Percentiles rank a stretch among this genome's conserved stretches.
Conservation (phyloP, 352 stramenopile genomes). For the Stramenopiles sp. region DNA sequence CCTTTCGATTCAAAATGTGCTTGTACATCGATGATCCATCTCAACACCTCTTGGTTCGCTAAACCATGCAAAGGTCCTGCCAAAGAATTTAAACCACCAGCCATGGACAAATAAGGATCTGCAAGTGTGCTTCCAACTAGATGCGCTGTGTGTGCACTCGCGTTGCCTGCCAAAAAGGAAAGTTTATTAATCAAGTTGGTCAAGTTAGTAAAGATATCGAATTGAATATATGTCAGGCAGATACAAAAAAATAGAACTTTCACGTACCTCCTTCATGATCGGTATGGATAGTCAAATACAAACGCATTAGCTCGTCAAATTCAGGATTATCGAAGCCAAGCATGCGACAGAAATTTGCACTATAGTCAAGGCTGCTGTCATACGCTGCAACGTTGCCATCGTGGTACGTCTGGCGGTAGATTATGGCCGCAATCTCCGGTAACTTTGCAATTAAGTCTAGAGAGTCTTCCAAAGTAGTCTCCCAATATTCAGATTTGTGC, state of each 20-base stretch:
- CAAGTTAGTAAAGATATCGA: too few relatives aligned
- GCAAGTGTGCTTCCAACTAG: conserved; percentile 87
- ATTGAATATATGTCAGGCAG: too few relatives aligned
- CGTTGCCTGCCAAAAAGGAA: conserved; percentile 94
- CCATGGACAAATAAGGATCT: conserved; percentile 91
- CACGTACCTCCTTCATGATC: neutral
- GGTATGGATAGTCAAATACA: conserved; percentile 97
- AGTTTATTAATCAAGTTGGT: too few relatives aligned
- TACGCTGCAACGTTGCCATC: conserved; percentile 67
- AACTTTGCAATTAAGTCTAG: conserved; percentile 89
- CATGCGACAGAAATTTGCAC: conserved; percentile 95
- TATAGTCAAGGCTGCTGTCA: conserved; percentile 89
- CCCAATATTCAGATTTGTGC: conserved; percentile 93
- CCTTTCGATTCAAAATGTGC: conserved; percentile 83
- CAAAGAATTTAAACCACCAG: conserved; percentile 85
- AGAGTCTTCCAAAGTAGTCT: conserved; percentile 92
- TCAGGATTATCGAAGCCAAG: conserved; percentile 81
- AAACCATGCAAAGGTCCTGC: conserved; percentile 92
- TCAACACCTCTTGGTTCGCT: conserved; percentile 94
- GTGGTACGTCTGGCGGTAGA: conserved; percentile 97
- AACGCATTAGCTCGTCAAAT: conserved; percentile 97
- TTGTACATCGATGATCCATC: conserved; percentile 80
- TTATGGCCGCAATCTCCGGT: conserved; percentile 86
- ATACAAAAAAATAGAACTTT: too few relatives aligned
- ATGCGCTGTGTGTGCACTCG: conserved; percentile 91